Percentiles rank a stretch among this genome's conserved stretches.
Evolutionary conservation across 352 stramenopile genomes (phyloP).

Genomic region (Globisporangium emineosum): DNA sequence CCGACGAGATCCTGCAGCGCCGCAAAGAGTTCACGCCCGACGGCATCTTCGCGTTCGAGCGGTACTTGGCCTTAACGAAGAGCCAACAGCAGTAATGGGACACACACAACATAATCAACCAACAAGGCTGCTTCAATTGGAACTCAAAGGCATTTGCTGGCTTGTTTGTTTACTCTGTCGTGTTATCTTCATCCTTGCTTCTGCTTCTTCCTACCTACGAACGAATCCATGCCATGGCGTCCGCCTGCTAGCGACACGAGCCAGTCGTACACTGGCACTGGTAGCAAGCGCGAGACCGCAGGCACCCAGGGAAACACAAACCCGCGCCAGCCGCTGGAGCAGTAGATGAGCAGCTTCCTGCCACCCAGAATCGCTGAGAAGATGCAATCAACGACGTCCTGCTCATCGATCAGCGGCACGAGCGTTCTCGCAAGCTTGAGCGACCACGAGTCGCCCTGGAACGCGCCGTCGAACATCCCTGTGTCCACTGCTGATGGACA

Average conservation of each 20-base stretch:
- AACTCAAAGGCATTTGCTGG: background rate
- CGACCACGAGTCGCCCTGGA: constrained; percentile 37
- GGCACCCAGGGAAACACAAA: constrained; percentile 50
- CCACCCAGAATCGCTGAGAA: constrained; percentile 45
- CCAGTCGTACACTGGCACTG: constrained; percentile 44
- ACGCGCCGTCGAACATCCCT: constrained; percentile 71
- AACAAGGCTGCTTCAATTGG: no score
- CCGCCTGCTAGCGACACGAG: constrained; percentile 58
- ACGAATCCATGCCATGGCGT: constrained; percentile 75
- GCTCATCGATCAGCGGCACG: constrained; percentile 48
- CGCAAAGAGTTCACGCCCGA: constrained; percentile 74
- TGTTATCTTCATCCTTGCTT: background rate
- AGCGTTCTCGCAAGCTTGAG: constrained; percentile 34
- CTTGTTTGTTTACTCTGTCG: no score
- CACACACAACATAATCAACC: no score
- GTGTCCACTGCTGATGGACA: constrained; percentile 72
- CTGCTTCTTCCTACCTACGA: constrained; percentile 33
- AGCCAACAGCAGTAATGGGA: background rate
- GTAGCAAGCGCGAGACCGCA: constrained; percentile 47
- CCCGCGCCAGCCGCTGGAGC: constrained; percentile 52
- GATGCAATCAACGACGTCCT: constrained; percentile 51
- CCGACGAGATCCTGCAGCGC: constrained; percentile 62
- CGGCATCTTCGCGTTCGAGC: constrained; percentile 74
- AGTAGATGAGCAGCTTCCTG: constrained; percentile 67
- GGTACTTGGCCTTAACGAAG: constrained; percentile 37